These are phyloP conservation scores for Hemileia vastatrix DNA, from an alignment of 1,284 basidiomycete species.

Conservation along the genomic window DNA sequence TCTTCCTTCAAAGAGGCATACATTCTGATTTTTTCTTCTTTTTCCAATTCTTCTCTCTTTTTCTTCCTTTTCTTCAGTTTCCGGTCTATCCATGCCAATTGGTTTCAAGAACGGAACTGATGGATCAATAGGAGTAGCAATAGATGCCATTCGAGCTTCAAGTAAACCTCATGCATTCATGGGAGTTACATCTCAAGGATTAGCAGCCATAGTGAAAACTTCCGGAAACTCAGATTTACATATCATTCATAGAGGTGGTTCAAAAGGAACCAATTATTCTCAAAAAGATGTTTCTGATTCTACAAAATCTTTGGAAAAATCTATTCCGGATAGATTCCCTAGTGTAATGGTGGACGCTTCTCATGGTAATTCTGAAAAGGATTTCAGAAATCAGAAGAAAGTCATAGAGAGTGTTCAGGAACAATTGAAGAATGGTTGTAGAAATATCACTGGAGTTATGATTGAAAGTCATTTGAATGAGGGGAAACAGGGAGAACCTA, in stretches of 20 bases:
- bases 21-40: background rate
- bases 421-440: constrained; percentile 68
- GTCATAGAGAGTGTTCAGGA: constrained; percentile 63
- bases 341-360: constrained; percentile 43
- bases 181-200: constrained; percentile 47
- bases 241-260: constrained; percentile 43
- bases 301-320: constrained; percentile 13
- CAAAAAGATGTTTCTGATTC: constrained; percentile 6
- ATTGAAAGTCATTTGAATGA: constrained; percentile 84
- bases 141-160: constrained; percentile 42
- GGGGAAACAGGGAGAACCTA: constrained; percentile 43
- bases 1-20: background rate
- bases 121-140: constrained; percentile 40
- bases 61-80: constrained; percentile 24
- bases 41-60: no score
- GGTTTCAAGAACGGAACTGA: constrained; percentile 46
- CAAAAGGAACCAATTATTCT: constrained; percentile 28
- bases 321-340: constrained; percentile 33
- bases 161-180: constrained; percentile 42
- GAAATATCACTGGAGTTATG: constrained; percentile 86
- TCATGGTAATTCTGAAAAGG: constrained; percentile 42
- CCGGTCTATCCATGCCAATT: constrained; percentile 41
- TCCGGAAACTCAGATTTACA: constrained; percentile 53
- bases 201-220: constrained; percentile 92
- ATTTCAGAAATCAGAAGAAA: constrained; percentile 44